Evolutionary conservation across 768 basidiomycete genomes (phyloP).

Genomic region (Russula emetica): DNA sequence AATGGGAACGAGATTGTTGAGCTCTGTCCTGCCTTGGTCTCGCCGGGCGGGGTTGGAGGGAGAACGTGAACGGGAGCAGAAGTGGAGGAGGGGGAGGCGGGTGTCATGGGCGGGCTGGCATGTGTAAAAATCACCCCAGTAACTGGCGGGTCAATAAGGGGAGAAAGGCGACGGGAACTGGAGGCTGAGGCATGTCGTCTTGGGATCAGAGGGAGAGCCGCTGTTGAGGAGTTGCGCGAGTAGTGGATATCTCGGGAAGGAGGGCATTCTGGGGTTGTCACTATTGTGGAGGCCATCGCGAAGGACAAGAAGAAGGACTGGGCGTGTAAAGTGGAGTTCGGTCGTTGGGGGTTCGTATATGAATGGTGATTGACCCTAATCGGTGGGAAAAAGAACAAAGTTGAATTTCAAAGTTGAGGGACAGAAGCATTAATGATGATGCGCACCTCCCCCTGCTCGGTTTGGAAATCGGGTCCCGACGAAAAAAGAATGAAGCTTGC

Average conservation of each 20-base stretch:
- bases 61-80: slow-evolving; percentile 28
- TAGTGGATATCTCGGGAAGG: slow-evolving; percentile 29
- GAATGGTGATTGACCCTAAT: slow-evolving; percentile 20
- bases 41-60: slow-evolving; percentile 29
- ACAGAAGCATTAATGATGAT: slow-evolving; percentile 15
- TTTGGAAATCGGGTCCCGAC: slow-evolving; percentile 7
- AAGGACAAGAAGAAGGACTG: background rate
- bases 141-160: slow-evolving; percentile 6
- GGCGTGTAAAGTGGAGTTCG: slow-evolving; percentile 2
- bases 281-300: slow-evolving; percentile 24
- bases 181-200: slow-evolving; percentile 40
- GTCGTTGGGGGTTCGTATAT: slow-evolving; percentile 16
- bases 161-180: slow-evolving; percentile 28
- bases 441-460: slow-evolving; percentile 18
- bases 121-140: slow-evolving; percentile 22
- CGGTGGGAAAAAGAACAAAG: slow-evolving; percentile 20
- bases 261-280: slow-evolving; percentile 21
- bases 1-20: slow-evolving; percentile 21
- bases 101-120: slow-evolving; percentile 17
- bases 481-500: slow-evolving; percentile 15
- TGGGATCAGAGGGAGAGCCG: slow-evolving; percentile 61
- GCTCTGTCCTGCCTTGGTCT: slow-evolving; percentile 13
- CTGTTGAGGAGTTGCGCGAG: slow-evolving; percentile 50
- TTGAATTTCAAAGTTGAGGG: slow-evolving; percentile 23
- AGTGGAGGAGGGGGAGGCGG: background rate